Conservation (phyloP, 371 early-diverging fungal species). For the Nosema muscidifuracis region DNA sequence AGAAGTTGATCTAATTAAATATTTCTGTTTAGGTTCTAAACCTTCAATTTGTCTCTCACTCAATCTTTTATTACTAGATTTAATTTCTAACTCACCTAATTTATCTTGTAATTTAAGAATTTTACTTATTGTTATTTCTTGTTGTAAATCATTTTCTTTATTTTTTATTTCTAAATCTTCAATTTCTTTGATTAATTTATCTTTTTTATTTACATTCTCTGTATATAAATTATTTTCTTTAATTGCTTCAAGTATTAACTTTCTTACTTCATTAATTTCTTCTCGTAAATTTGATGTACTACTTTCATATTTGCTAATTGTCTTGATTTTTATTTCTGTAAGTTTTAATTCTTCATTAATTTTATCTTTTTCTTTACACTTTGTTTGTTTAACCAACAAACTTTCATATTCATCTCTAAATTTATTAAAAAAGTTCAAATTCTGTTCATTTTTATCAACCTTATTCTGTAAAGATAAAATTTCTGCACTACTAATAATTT, state of each 20-base stretch:
- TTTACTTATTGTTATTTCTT: slow-evolving; percentile 64
- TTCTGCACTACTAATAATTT: slow-evolving; percentile 50
- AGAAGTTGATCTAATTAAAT: slow-evolving; percentile 27
- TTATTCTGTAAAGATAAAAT: slow-evolving; percentile 9
- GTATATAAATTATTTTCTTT: neutral
- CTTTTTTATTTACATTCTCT: slow-evolving; percentile 1
- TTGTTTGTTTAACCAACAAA: neutral
- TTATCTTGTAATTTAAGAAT: slow-evolving; percentile 62
- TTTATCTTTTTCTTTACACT: neutral
- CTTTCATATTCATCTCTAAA: neutral
- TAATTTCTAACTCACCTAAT: slow-evolving; percentile 47
- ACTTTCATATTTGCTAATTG: neutral
- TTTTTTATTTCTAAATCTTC: slow-evolving; percentile 39
- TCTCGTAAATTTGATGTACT: neutral
- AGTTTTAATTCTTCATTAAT: neutral
- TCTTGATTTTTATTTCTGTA: slow-evolving; percentile 53
- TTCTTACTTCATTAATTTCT: slow-evolving; percentile 1
- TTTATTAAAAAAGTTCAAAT: neutral
- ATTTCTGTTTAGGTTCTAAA: slow-evolving; percentile 40
- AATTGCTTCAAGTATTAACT: neutral
- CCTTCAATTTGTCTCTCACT: slow-evolving; percentile 39
- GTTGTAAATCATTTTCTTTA: neutral
- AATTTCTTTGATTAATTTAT: slow-evolving; percentile 12
- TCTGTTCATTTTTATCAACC: neutral
- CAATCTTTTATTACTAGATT: slow-evolving; percentile 54